phyloP scores from a whole-genome alignment of 2,329 filamentous ascomycete genomes.

The Apiospora sp. region DNA sequence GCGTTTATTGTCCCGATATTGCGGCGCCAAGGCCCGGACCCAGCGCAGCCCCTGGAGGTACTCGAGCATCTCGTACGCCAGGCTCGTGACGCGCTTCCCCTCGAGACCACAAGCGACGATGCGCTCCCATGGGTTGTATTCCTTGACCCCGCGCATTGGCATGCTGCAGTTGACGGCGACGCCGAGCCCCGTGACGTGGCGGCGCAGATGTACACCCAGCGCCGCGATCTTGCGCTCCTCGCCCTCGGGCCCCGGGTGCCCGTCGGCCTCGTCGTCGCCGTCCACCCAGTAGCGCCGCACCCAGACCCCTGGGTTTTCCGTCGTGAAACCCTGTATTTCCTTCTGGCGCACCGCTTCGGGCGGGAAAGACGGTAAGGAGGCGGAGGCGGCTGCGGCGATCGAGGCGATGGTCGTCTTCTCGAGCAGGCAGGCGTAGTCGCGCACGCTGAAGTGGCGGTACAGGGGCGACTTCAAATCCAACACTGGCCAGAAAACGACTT shows the following conservation, averaged over 20 bases:
- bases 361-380: conserved; percentile 23
- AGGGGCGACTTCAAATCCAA: conserved; percentile 73
- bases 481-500: conserved; percentile 91
- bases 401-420: conserved; percentile 78
- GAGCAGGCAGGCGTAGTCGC: conserved; percentile 79
- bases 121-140: conserved; percentile 64
- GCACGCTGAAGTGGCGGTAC: conserved; percentile 66
- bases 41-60: neutral
- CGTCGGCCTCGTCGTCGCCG: neutral
- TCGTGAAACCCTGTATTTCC: conserved; percentile 68
- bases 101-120: conserved; percentile 92
- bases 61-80: conserved; percentile 60
- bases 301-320: conserved; percentile 85
- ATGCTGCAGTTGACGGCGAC: conserved; percentile 81
- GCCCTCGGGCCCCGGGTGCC: neutral
- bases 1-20: neutral
- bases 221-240: conserved; percentile 81
- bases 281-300: conserved; percentile 46
- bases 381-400: conserved; percentile 48
- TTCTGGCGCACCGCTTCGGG: conserved; percentile 46
- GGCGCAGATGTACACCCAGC: conserved; percentile 87
- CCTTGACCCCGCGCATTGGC: conserved; percentile 52
- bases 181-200: conserved; percentile 85
- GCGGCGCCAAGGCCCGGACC: conserved; percentile 30
- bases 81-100: conserved; percentile 80